Evolutionary conservation across 345 rosid species (phyloP).

Genomic region (Salix exigua): DNA sequence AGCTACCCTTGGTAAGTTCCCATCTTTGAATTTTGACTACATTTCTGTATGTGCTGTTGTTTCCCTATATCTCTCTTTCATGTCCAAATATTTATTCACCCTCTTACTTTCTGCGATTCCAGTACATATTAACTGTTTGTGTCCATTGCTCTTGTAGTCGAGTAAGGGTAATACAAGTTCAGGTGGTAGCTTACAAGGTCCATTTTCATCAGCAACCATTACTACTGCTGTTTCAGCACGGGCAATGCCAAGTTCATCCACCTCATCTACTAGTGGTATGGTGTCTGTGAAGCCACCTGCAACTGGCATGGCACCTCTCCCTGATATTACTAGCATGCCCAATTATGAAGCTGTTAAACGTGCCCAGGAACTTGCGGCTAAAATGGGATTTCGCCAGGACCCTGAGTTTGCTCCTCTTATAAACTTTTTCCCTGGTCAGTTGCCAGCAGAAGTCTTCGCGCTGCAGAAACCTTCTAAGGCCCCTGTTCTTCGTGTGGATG

Average conservation of each 20-base stretch:
- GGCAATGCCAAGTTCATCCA: slow-evolving; percentile 25
- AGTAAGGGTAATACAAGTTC: slow-evolving; percentile 45
- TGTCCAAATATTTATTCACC: background rate
- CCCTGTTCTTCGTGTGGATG: slow-evolving; percentile 87
- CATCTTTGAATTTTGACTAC: background rate
- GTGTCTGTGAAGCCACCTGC: slow-evolving; percentile 37
- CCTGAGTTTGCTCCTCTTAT: slow-evolving; percentile 66
- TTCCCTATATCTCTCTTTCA: background rate
- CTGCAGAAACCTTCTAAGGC: slow-evolving; percentile 81
- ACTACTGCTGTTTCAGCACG: slow-evolving; percentile 28
- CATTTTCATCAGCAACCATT: slow-evolving; percentile 20
- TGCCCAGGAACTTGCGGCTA: slow-evolving; percentile 85
- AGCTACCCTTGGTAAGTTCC: slow-evolving; percentile 54
- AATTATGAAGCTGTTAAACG: slow-evolving; percentile 83
- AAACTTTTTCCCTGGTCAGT: slow-evolving; percentile 71
- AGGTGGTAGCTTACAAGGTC: slow-evolving; percentile 33
- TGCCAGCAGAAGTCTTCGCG: slow-evolving; percentile 43
- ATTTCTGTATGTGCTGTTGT: background rate
- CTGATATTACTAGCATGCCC: slow-evolving; percentile 40
- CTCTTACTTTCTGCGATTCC: background rate
- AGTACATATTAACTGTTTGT: slow-evolving; percentile 8
- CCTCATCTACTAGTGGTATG: slow-evolving; percentile 18
- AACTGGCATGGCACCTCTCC: slow-evolving; percentile 27
- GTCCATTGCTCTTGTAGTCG: slow-evolving; percentile 40
- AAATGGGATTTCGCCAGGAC: slow-evolving; percentile 81